Evolutionary conservation across 495 filamentous ascomycete species (phyloP).

Genomic region (Daldinia childiae): DNA sequence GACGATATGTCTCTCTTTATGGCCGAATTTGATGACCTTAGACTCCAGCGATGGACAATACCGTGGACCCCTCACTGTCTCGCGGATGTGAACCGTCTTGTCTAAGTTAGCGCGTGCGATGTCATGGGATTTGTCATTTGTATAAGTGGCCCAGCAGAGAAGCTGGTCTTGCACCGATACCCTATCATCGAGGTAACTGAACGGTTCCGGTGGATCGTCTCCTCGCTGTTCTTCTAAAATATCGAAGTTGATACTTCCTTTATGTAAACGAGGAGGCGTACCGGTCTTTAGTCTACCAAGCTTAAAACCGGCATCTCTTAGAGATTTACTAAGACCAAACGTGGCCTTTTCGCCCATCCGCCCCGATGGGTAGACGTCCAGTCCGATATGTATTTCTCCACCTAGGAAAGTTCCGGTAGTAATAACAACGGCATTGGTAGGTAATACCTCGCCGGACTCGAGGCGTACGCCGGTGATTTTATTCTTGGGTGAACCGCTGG

Average conservation of each 20-base stretch:
- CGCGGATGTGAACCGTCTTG: slow-evolving; percentile 94
- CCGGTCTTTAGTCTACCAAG: slow-evolving; percentile 94
- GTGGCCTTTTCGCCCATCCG: slow-evolving; percentile 95
- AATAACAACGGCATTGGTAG: slow-evolving; percentile 84
- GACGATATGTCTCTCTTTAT: slow-evolving; percentile 82
- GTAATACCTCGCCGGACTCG: slow-evolving; percentile 87
- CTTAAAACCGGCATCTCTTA: slow-evolving; percentile 88
- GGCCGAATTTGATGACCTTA: slow-evolving; percentile 87
- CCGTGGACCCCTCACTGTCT: slow-evolving; percentile 91
- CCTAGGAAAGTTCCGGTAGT: slow-evolving; percentile 96
- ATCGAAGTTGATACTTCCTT: slow-evolving; percentile 81
- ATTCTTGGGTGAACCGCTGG: slow-evolving; percentile 62
- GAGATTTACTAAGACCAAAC: slow-evolving; percentile 90
- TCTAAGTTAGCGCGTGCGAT: slow-evolving; percentile 86
- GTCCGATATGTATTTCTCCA: slow-evolving; percentile 95
- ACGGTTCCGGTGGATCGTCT: slow-evolving; percentile 87
- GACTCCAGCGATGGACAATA: slow-evolving; percentile 97
- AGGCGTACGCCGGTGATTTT: slow-evolving; percentile 87
- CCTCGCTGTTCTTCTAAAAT: slow-evolving; percentile 76
- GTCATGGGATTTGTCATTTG: slow-evolving; percentile 83
- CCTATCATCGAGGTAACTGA: slow-evolving; percentile 84
- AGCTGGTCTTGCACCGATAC: slow-evolving; percentile 85
- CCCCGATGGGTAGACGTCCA: slow-evolving; percentile 84
- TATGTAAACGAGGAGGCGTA: slow-evolving; percentile 88
- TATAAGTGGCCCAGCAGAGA: slow-evolving; percentile 82